Evolutionary conservation across 2,329 filamentous ascomycete species (phyloP), one percentile per base, ranked within the genome.

Genomic region (Ophiosphaerella korrae): DNA sequence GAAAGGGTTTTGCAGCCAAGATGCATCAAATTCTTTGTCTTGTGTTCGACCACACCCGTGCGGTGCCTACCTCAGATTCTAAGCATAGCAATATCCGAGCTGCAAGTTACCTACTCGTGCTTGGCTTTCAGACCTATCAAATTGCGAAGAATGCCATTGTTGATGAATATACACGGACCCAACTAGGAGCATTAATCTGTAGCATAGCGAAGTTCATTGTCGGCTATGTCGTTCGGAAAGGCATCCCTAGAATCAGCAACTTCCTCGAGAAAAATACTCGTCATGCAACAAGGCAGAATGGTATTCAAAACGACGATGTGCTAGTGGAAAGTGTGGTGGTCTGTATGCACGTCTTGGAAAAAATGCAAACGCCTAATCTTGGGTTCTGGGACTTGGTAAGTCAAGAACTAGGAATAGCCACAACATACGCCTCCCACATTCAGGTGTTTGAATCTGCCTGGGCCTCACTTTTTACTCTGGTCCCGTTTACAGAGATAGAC

Each of bases 401-500:
- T 32, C 59, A 68, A 26, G 72, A 63, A 55, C 70, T 73, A 29
- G 47, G 58, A 33, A 23, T 51, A 36, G 45, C 55, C 2, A 42
- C 68, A 6, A 32, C 49, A 7, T 58, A 47, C 2, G 51, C 66
- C 5, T 57, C 42, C 9, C 58, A 72, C 8, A 40, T 78, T 6
- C 54, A 58, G 14, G 51, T 58, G 43, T 68, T 77, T 13, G 71
- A 80, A 45, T 57, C 63, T 38, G 53, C 70, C 12, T 77, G 75
- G 72, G 71, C 74, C 36, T 71, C 72, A n/a, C 35, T 83, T 1
- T 84, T 85, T 57, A 77, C 75, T 1, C 58, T 82, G 1, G 71
- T 86, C 11, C 83, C 84, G 2, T 74, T 82, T 13, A 66, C 77
- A 7, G 81, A 84, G 52, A 68, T 87, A 18, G 80, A 84, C 57